A percentile compares a stretch with the other conserved stretches of the same genome.
Evolutionary conservation across 2,329 filamentous ascomycete genomes (phyloP).

Genomic region (Diplodia sapinea): DNA sequence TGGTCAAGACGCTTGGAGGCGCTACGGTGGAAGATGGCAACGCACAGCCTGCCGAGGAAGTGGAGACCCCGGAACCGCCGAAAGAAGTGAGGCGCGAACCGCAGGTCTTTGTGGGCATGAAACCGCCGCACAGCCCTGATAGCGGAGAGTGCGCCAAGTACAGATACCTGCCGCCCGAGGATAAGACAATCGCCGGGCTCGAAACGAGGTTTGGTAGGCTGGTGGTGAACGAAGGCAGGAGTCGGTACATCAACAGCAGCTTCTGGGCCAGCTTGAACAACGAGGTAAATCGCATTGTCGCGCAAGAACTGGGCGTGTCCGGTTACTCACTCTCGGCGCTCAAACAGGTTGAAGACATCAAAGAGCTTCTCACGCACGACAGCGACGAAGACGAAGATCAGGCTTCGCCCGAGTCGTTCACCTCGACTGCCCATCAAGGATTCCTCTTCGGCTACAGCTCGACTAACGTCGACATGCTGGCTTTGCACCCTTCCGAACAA

Average conservation of each 20-base stretch:
- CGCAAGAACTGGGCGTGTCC: background rate
- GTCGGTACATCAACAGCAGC: conserved; percentile 75
- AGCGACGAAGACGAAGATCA: conserved; percentile 65
- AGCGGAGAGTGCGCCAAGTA: conserved; percentile 35
- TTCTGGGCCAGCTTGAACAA: conserved; percentile 80
- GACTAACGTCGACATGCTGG: conserved; percentile 68
- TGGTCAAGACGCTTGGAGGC: conserved; percentile 66
- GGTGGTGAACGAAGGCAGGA: conserved; percentile 72
- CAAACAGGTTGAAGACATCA: conserved; percentile 64
- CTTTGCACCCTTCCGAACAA: conserved; percentile 68
- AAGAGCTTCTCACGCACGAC: conserved; percentile 66
- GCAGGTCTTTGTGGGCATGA: background rate
- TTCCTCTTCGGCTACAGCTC: conserved; percentile 78
- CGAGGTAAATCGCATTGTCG: conserved; percentile 58
- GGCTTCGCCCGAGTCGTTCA: conserved; percentile 48
- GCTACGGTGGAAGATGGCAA: conserved; percentile 10
- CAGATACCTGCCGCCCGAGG: conserved; percentile 28
- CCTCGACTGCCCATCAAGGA: conserved; percentile 61
- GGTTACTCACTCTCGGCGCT: conserved; percentile 29
- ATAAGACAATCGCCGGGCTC: conserved; percentile 45
- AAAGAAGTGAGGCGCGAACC: background rate
- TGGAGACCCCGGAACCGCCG: background rate
- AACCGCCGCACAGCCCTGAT: conserved; percentile 33
- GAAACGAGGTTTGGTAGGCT: conserved; percentile 69
- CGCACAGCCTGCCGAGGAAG: conserved; percentile 47